These are phyloP conservation scores for Fraxinus sp. DNA, from an alignment of 305 asterid species.

Conservation along the genomic window DNA sequence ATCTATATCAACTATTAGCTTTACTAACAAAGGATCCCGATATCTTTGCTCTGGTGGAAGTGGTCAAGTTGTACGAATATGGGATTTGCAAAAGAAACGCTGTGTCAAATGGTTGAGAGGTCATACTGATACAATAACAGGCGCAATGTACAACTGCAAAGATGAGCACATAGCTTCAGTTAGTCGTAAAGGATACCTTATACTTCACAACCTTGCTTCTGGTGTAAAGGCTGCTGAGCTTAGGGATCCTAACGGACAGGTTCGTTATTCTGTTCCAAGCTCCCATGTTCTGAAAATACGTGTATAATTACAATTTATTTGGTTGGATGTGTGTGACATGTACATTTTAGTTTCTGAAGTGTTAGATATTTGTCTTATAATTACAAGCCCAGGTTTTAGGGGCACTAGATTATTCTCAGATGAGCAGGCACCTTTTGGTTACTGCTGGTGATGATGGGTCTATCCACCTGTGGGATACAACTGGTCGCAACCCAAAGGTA, in stretches of 20 bases:
- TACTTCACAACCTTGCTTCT: constrained; percentile 97
- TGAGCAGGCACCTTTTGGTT: constrained; percentile 92
- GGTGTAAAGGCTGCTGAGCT: constrained; percentile 90
- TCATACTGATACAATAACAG: constrained; percentile 82
- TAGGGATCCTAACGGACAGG: constrained; percentile 96
- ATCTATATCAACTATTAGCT: constrained; percentile 80
- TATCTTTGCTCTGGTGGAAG: constrained; percentile 96
- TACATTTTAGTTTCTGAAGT: constrained; percentile 32
- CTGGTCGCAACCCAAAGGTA: constrained; percentile 97
- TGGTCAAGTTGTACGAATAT: constrained; percentile 88
- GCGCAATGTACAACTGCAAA: constrained; percentile 92
- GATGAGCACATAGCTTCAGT: constrained; percentile 98
- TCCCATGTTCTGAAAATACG: constrained; percentile 20
- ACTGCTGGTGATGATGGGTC: constrained; percentile 99
- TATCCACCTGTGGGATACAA: constrained; percentile 95
- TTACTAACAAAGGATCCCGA: constrained; percentile 93
- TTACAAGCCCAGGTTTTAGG: constrained; percentile 77
- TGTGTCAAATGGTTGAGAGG: constrained; percentile 98
- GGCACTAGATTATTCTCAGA: constrained; percentile 91
- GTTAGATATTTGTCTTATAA: constrained; percentile 32
- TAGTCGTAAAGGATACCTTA: constrained; percentile 90
- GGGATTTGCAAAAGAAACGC: constrained; percentile 95
- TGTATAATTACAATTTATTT: constrained; percentile 17
- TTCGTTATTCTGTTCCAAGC: constrained; percentile 30
- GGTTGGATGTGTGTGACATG: constrained; percentile 18